Conservation (phyloP, 2,329 filamentous ascomycete species). For the Sclerotinia spermophila region DNA sequence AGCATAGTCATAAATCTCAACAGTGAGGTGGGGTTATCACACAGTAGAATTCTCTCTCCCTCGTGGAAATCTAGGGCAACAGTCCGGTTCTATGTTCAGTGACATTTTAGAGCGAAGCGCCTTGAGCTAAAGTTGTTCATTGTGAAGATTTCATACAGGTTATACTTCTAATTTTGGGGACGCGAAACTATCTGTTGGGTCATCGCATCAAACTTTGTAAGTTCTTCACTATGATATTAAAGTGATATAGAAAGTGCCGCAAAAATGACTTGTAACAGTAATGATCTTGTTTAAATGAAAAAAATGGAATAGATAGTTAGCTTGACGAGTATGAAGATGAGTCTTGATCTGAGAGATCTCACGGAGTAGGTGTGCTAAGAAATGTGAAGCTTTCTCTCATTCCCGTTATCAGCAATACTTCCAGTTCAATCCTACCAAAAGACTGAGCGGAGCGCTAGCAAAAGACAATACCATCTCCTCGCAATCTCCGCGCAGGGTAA, state of each 20-base stretch:
- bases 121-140: rapidly evolving
- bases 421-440: not conserved
- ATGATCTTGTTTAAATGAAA: not conserved
- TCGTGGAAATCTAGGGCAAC: not conserved
- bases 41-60: not conserved
- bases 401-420: not conserved
- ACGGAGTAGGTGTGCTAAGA: no score
- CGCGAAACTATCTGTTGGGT: not conserved
- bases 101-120: not conserved
- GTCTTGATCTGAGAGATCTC: no score
- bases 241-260: no score
- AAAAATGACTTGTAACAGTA: not conserved
- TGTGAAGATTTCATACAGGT: not conserved
- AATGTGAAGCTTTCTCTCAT: not conserved
- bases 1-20: no score
- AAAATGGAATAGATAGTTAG: not conserved
- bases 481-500: not conserved
- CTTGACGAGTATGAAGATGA: not conserved
- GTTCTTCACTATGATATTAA: no score
- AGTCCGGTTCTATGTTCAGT: not conserved
- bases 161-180: not conserved
- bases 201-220: not conserved
- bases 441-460: not conserved
- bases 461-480: not conserved
- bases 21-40: not conserved